These are phyloP conservation scores for Pyrenopolyporus hunteri DNA, from an alignment of 495 filamentous ascomycete genomes.

Conservation along the genomic window DNA sequence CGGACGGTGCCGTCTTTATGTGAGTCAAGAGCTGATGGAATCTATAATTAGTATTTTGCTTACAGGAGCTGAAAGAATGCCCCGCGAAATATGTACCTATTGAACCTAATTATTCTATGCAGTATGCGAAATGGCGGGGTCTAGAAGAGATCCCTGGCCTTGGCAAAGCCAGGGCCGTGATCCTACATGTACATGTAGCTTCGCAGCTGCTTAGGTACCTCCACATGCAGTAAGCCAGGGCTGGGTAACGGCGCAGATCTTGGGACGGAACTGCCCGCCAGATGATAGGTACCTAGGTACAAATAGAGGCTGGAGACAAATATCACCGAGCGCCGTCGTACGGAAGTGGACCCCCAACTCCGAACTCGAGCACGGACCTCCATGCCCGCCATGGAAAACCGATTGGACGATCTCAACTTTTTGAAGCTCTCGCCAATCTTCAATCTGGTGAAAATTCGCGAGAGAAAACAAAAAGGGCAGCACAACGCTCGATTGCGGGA, in stretches of 20 bases:
- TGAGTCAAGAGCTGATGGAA: constrained; percentile 3
- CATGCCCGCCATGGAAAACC: constrained; percentile 8
- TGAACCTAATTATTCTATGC: background rate
- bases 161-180: too few species aligned
- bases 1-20: too few species aligned
- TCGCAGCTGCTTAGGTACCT: too few species aligned
- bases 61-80: background rate
- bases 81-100: constrained; percentile 6
- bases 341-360: background rate
- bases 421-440: constrained; percentile 31
- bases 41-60: background rate
- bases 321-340: background rate
- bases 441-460: constrained; percentile 1
- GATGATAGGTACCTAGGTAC: background rate
- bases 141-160: background rate
- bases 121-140: constrained; percentile 9
- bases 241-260: too few species aligned
- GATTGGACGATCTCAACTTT: constrained; percentile 18
- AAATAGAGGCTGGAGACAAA: too few species aligned
- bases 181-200: too few species aligned
- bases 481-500: background rate
- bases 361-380: constrained; percentile 17
- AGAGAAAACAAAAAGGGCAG: background rate
- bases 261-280: background rate
- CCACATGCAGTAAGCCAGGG: too few species aligned